phyloP scores from a whole-genome alignment of 1,139 yeast genomes.

The Suhomyces chickasaworum region DNA sequence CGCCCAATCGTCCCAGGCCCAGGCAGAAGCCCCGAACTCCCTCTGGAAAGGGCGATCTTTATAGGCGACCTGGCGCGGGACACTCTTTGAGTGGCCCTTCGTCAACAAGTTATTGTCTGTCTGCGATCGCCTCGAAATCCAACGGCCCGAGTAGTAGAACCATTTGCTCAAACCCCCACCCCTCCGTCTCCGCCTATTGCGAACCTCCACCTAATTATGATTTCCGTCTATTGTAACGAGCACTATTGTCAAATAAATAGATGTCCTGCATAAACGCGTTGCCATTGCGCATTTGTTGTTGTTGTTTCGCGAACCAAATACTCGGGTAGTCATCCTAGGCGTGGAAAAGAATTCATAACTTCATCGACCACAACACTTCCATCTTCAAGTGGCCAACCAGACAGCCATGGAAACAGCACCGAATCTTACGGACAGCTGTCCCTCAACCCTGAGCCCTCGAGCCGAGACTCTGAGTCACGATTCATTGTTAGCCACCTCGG shows the following conservation, averaged over 20 bases:
- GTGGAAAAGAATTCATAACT: conserved; percentile 1
- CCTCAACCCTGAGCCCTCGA: neutral
- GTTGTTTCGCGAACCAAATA: conserved; percentile 3
- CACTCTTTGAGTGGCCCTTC: neutral
- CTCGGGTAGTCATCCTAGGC: conserved; percentile 5
- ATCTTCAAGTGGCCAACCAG: neutral
- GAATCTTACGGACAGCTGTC: neutral
- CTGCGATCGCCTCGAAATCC: neutral
- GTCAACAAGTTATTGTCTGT: neutral
- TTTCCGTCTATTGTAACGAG: neutral
- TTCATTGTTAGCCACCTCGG: conserved; percentile 6
- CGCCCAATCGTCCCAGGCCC: no score
- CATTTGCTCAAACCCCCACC: neutral
- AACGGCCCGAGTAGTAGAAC: neutral
- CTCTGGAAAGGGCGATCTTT: no score
- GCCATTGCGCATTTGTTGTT: conserved; percentile 5
- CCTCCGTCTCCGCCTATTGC: neutral
- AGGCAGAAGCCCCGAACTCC: no score
- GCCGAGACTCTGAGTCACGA: conserved; percentile 3
- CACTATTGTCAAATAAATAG: neutral
- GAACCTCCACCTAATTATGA: neutral
- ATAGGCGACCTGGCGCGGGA: neutral
- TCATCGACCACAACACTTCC: neutral
- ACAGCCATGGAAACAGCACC: conserved; percentile 5
- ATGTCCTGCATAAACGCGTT: conserved; percentile 4